These are phyloP conservation scores for Candida namnaoensis DNA, from an alignment of 805 yeast species.

Conservation along the genomic window DNA sequence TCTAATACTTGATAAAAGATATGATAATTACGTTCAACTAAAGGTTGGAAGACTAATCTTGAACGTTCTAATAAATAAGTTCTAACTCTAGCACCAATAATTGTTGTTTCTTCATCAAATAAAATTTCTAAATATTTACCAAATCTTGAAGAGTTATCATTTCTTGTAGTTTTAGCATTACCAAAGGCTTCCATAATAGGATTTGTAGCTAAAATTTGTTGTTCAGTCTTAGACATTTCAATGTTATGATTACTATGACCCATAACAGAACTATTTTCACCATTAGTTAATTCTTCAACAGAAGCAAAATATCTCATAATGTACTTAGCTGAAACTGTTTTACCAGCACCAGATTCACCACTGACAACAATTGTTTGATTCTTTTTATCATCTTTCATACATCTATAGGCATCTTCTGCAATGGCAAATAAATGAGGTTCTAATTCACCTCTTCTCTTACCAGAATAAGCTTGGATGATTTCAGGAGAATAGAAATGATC, in stretches of 20 bases:
- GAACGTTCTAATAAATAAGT: conserved; percentile 91
- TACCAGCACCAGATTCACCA: conserved; percentile 99
- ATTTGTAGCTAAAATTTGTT: conserved; percentile 91
- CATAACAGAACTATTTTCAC: conserved; percentile 20
- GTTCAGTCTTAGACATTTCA: conserved; percentile 86
- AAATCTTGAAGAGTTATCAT: conserved; percentile 95
- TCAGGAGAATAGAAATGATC: conserved; percentile 89
- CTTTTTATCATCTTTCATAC: conserved; percentile 78
- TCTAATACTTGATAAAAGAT: conserved; percentile 84
- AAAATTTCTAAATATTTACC: conserved; percentile 93
- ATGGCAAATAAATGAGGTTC: conserved; percentile 97
- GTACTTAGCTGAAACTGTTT: conserved; percentile 93
- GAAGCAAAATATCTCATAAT: conserved; percentile 97
- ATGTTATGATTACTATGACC: conserved; percentile 30
- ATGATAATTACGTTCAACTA: conserved; percentile 88
- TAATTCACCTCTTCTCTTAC: conserved; percentile 85
- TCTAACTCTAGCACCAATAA: conserved; percentile 91
- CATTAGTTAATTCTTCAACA: conserved; percentile 49
- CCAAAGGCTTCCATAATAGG: conserved; percentile 98
- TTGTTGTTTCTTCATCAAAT: conserved; percentile 65
- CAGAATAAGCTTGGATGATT: conserved; percentile 90
- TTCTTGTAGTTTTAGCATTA: conserved; percentile 95
- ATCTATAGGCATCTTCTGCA: conserved; percentile 94
- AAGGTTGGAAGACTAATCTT: conserved; percentile 88
- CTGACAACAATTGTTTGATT: conserved; percentile 95